These are phyloP conservation scores for Datisca glomerata DNA, from an alignment of 306 rosid species.

Conservation along the genomic window DNA sequence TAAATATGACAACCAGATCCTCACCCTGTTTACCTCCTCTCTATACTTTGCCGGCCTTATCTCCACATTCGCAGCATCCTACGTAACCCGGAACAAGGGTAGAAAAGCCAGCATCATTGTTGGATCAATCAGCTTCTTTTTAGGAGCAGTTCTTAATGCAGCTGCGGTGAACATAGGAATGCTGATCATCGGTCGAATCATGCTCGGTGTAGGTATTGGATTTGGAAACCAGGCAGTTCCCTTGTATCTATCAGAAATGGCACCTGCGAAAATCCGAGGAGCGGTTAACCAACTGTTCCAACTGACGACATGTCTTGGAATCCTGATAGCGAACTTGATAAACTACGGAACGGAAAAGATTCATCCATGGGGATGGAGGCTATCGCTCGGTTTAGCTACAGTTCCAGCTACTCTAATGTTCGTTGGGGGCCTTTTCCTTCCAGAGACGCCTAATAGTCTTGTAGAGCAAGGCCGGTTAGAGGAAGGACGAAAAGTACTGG, in stretches of 20 bases:
- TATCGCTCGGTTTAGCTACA: conserved; percentile 77
- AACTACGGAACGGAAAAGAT: conserved; percentile 50
- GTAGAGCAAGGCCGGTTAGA: conserved; percentile 67
- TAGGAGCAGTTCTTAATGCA: conserved; percentile 75
- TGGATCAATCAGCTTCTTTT: conserved; percentile 70
- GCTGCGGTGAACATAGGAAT: conserved; percentile 54
- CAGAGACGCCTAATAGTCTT: conserved; percentile 87
- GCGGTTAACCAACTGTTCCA: conserved; percentile 92
- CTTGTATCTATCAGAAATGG: conserved; percentile 80
- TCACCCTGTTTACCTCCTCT: conserved; percentile 90
- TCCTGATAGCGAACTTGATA: conserved; percentile 47
- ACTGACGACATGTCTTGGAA: conserved; percentile 66
- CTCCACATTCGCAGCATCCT: conserved; percentile 75
- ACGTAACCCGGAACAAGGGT: conserved; percentile 60
- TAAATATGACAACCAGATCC: conserved; percentile 72
- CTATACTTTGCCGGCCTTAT: conserved; percentile 78
- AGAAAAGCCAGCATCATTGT: conserved; percentile 82
- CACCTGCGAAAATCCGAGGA: conserved; percentile 79
- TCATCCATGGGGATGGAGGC: conserved; percentile 87
- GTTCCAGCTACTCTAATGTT: conserved; percentile 75
- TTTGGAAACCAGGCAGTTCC: conserved; percentile 98
- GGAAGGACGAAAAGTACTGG: conserved; percentile 60
- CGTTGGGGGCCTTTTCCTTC: conserved; percentile 67
- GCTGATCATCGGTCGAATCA: conserved; percentile 69
- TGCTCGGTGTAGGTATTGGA: conserved; percentile 84